Base-by-base conservation (phyloP, 306 rosid genomes). In the Cucumis melo region DNA sequence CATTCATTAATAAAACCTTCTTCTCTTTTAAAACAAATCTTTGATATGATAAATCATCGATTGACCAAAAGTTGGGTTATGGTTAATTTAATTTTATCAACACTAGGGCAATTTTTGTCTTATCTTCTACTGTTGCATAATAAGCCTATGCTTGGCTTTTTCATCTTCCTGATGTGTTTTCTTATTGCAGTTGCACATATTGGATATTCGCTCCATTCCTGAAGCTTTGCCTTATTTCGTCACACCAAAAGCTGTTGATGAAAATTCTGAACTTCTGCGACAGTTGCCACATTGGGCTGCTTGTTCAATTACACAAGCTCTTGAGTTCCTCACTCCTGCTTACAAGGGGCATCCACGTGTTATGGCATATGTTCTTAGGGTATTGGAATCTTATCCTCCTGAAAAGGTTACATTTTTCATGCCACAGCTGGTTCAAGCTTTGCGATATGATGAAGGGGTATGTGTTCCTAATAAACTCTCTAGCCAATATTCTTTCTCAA, bases 251-350 rank as follows among this genome's bases (percentile, higher is more conserved):
- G 91, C 96, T 8, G 80, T 89, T 80, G 99, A 94, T 80, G 99
- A 94, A 58, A 92, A 94, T 83, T 94, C 99, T 17, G 90, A 85
- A 78, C 99, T 92, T 80, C 73, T 94, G 80, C 96, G 88, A 82
- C 99, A 94, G 85, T 81, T 94, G 83, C 99, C 99, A 57, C 99
- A 94, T 85, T 94, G 99, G 99, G 99, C 97, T 77, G 95, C 99
- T 77, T 94, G 99, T 81, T 94, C 97, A 60, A 92, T 94, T 79
- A 89, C 99, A 50, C 99, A 92, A 82, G 95, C 99, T 78, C 89
- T 94, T 60, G 99, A 91, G 84, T 94, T 94, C 84, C 99, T 94
- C 73, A 83, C 86, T 76, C 99, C 97, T 66, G 90, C 99, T 54
- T 94, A 86, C 83, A 94, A 94, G 85, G 96, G 99, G 14, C 97